Conservation (phyloP, 2,329 filamentous ascomycete species). For the Neofusicoccum cordaticola region DNA sequence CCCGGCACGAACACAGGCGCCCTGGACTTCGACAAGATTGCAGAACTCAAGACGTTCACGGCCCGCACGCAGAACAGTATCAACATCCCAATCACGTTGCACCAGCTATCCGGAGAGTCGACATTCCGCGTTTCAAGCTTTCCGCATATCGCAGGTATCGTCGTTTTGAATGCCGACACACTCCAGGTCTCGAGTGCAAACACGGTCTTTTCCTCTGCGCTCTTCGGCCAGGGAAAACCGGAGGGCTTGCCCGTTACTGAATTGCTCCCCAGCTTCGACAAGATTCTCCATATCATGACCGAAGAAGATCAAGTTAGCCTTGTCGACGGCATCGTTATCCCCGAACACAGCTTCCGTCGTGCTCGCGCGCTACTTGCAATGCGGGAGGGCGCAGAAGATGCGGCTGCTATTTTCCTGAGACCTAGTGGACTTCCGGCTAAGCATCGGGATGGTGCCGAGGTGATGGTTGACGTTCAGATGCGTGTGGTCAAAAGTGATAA, state of each 20-base stretch:
- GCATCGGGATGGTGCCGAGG: conserved; percentile 86
- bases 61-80: conserved; percentile 73
- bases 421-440: conserved; percentile 81
- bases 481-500: conserved; percentile 86
- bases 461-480: conserved; percentile 96
- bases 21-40: conserved; percentile 74
- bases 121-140: conserved; percentile 88
- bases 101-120: conserved; percentile 65
- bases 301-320: conserved; percentile 83
- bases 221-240: conserved; percentile 85
- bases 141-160: conserved; percentile 94
- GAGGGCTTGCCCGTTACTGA: conserved; percentile 77
- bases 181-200: conserved; percentile 89
- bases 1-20: conserved; percentile 68
- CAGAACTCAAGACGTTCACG: conserved; percentile 75
- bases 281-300: conserved; percentile 73
- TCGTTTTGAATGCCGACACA: conserved; percentile 78
- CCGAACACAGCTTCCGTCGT: conserved; percentile 91
- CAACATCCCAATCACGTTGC: conserved; percentile 80
- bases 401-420: conserved; percentile 72
- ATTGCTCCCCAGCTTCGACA: conserved; percentile 83
- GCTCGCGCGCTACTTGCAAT: conserved; percentile 81
- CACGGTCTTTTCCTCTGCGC: conserved; percentile 84
- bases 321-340: conserved; percentile 91
- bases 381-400: conserved; percentile 75